Base-by-base conservation (phyloP, 2,329 filamentous ascomycete species). In the Ampelomyces quisqualis region DNA sequence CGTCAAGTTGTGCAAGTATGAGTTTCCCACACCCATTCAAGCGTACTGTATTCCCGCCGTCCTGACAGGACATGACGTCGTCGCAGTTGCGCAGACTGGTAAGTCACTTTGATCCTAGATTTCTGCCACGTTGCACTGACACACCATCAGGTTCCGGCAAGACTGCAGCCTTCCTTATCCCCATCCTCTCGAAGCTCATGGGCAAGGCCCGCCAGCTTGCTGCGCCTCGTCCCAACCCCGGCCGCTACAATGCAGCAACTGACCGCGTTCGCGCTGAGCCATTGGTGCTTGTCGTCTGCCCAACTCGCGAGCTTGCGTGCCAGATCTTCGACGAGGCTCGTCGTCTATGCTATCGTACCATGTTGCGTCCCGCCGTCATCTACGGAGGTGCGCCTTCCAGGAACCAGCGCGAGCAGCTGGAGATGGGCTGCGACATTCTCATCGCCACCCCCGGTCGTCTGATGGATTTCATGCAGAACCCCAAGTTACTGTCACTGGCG, bases 301-400 rank as follows among this genome's bases (percentile, higher is more conserved):
- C 93, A 1, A 93, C 87, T 38, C 86, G 93, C 23, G 93, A 98
- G 74, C 73, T 98, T 4, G 89, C 90, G 0, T 86, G 90, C 2
- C 93, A 98, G 64, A 95, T 97, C 54, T 97, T 95, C 70, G 89
- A 95, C 49, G 91, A 97, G 65, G 84, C 88, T 18, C 86, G 93
- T 48, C 89, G 91, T 56, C 81, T 97, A 34, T 96, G 90, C 65
- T 98, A 98, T 60, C 84, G 93, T 1, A 90, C 88, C 3, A 95
- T 95, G 88, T 77, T 98, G 43, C 89, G 93, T 27, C 91, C 93
- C 17, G 90, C 86, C 55, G 89, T 95, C 29, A 76, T 86, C 20
- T 98, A 97, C 55, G 93, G 93, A 34, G 93, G 93, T 49, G 82
- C 82, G 5, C 87, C 88, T 0, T 60, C 81, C n/a, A 67, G 69